Conservation (phyloP, 305 asterid genomes). For the Solanum hybrid region DNA sequence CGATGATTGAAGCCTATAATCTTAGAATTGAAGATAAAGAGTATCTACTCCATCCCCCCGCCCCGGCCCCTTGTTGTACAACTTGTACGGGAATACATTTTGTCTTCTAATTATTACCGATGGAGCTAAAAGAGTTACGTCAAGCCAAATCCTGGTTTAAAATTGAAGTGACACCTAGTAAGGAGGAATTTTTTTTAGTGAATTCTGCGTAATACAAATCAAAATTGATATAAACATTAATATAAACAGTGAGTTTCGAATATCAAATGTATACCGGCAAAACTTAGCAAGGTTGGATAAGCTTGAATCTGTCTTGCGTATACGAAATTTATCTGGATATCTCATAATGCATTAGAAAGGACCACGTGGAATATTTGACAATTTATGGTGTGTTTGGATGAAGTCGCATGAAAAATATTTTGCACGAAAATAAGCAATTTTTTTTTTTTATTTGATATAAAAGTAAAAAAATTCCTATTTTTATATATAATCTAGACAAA, state of each 20-base stretch:
- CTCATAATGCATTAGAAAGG: conserved; percentile 1
- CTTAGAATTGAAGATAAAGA: too few species aligned
- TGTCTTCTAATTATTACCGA: background rate
- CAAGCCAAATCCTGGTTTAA: background rate
- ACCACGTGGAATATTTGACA: background rate
- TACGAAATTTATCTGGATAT: background rate
- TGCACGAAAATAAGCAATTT: background rate
- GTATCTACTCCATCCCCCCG: background rate
- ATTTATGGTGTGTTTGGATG: background rate
- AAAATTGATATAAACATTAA: background rate
- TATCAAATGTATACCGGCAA: background rate
- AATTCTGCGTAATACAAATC: background rate
- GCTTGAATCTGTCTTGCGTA: background rate
- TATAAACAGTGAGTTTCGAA: background rate
- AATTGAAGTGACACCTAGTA: background rate
- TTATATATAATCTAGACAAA: background rate
- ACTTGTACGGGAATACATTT: background rate
- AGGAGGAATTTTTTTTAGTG: background rate
- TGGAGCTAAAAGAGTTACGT: background rate
- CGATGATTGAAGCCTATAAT: background rate
- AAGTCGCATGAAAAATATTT: background rate
- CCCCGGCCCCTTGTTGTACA: background rate
- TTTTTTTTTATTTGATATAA: too few species aligned
- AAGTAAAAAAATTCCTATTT: too few species aligned
- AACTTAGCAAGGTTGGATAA: background rate